phyloP scores from a whole-genome alignment of 768 basidiomycete genomes.

The Lentinula sp. region DNA sequence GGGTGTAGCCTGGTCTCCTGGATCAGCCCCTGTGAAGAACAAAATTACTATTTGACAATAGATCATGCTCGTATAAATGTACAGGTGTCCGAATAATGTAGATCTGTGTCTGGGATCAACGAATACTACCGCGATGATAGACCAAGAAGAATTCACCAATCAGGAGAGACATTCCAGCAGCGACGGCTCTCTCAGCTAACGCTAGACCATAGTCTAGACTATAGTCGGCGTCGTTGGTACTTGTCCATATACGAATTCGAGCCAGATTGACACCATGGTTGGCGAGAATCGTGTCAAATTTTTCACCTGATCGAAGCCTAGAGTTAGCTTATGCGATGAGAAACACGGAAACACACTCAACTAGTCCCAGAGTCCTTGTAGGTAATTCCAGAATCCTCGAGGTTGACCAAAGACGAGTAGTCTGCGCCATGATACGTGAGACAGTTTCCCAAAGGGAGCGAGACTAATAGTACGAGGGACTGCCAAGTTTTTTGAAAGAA shows the following conservation, averaged over 20 bases:
- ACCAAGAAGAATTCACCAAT: slow-evolving; percentile 36
- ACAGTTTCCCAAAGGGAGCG: background rate
- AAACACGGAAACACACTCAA: background rate
- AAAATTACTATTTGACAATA: background rate
- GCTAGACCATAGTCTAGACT: slow-evolving; percentile 45
- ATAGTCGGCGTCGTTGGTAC: slow-evolving; percentile 43
- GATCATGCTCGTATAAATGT: background rate
- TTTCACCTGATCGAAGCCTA: slow-evolving; percentile 14
- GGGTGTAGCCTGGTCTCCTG: slow-evolving; percentile 55
- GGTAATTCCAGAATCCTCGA: slow-evolving; percentile 38
- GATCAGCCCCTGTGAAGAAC: slow-evolving; percentile 48
- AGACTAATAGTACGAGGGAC: background rate
- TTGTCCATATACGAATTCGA: slow-evolving; percentile 58
- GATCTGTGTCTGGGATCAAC: background rate
- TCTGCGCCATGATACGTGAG: slow-evolving; percentile 50
- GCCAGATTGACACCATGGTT: slow-evolving; percentile 52
- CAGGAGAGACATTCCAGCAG: slow-evolving; percentile 48
- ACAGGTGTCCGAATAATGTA: slow-evolving; percentile 1
- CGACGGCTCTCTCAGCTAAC: slow-evolving; percentile 48
- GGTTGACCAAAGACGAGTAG: slow-evolving; percentile 46
- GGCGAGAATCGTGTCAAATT: slow-evolving; percentile 47
- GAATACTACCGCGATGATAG: background rate
- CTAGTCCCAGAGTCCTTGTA: slow-evolving; percentile 35
- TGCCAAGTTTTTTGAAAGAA: background rate
- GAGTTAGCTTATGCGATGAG: background rate